These are phyloP conservation scores for Globomyces pollinis-pini DNA, from an alignment of 192 early-diverging fungal genomes.

Conservation along the genomic window DNA sequence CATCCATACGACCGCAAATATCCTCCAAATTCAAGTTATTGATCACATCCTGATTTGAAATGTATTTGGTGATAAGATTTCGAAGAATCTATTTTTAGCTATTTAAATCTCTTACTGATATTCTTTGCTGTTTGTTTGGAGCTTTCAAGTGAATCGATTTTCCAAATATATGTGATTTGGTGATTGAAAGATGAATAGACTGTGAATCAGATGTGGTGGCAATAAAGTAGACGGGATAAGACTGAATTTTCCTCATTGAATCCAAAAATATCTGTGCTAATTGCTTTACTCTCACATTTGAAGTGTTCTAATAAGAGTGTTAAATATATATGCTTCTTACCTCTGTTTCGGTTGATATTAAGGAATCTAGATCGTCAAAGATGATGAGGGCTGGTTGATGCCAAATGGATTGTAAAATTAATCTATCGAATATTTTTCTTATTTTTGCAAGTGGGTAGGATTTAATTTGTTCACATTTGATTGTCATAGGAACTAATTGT, in stretches of 20 bases:
- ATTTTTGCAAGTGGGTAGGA: conserved; percentile 44
- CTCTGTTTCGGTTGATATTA: conserved; percentile 68
- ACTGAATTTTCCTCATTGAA: background rate
- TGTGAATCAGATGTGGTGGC: background rate
- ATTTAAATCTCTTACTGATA: conserved; percentile 28
- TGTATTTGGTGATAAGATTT: too few relatives aligned
- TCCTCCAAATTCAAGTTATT: conserved; percentile 48
- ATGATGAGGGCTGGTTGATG: conserved; percentile 64
- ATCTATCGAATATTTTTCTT: conserved; percentile 48
- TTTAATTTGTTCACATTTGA: background rate
- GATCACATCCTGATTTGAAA: conserved; percentile 51
- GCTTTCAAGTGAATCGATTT: background rate
- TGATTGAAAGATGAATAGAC: background rate
- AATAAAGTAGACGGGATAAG: background rate
- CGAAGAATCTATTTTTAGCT: too few relatives aligned
- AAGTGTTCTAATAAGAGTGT: conserved; percentile 1
- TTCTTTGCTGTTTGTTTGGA: conserved; percentile 1
- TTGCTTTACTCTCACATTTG: background rate
- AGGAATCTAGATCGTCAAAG: conserved; percentile 67
- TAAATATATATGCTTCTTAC: conserved; percentile 26
- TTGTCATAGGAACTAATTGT: background rate
- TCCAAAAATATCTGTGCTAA: background rate
- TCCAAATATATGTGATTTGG: background rate
- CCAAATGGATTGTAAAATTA: conserved; percentile 60
- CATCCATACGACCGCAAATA: conserved; percentile 75